Conservation (phyloP, 192 early-diverging fungal genomes). For the Irineochytrium annulatum region DNA sequence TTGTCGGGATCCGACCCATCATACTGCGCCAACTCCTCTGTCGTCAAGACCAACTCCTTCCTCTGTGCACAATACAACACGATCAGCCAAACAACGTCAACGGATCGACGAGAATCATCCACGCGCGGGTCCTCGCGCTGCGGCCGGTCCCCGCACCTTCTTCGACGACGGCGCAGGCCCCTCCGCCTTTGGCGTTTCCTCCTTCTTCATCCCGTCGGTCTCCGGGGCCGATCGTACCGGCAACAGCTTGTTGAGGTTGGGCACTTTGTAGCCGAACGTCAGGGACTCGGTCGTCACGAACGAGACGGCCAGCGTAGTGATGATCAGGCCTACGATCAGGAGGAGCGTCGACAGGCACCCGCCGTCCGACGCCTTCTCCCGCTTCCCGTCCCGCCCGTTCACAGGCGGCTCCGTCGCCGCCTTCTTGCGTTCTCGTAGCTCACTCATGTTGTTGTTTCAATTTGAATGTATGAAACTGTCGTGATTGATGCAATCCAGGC, state of each 20-base stretch:
- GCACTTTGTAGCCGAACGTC: slow-evolving; percentile 38
- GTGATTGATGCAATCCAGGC: neutral
- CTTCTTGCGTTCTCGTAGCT: slow-evolving; percentile 1
- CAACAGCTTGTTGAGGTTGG: slow-evolving; percentile 35
- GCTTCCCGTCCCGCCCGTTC: too few species aligned
- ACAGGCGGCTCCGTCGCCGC: too few species aligned
- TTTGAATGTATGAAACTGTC: neutral
- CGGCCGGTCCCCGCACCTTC: too few species aligned
- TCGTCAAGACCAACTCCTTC: slow-evolving; percentile 51
- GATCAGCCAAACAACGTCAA: too few species aligned
- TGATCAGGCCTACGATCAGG: neutral
- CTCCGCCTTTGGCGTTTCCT: too few species aligned
- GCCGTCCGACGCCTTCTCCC: neutral
- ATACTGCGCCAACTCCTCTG: slow-evolving; percentile 71
- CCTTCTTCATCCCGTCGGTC: too few species aligned
- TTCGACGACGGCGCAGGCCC: too few species aligned
- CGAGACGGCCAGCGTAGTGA: slow-evolving; percentile 9
- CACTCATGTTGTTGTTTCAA: neutral
- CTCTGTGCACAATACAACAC: slow-evolving; percentile 11
- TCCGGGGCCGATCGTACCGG: too few species aligned
- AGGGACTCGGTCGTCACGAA: slow-evolving; percentile 41
- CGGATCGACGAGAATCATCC: too few species aligned
- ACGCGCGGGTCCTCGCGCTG: too few species aligned
- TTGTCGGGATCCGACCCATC: slow-evolving; percentile 78
- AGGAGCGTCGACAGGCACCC: neutral